Base-by-base conservation (phyloP, 768 basidiomycete genomes). In the Tulasnella sp. region DNA sequence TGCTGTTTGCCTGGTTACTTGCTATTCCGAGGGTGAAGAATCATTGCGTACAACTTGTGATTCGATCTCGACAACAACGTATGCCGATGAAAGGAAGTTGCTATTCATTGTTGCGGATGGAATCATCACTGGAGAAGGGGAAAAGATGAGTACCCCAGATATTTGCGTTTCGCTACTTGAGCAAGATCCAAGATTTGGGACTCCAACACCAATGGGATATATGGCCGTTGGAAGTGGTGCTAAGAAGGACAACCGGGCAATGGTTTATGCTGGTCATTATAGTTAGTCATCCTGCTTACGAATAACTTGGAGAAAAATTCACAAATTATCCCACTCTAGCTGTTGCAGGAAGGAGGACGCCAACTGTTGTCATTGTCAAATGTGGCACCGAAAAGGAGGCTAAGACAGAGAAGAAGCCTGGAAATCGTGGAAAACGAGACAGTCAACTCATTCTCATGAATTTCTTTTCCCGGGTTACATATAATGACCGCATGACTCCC, bases 181-280 rank as follows among this genome's bases (percentile, higher is more conserved):
- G 58, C 85, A 86, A 3, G 95, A 99, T 65, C 83, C 87, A 22
- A 75, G 95, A 12, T 99, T 98, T 61, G 95, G 93, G 22, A 90
- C 95, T 60, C 95, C 95, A 2, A 78, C 78, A 39, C 89, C 93
- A 3, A 93, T 98, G 92, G 80, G 75, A 56, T 99, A 96, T 62
- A 67, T 74, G 50, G 86, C 95, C 2, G 89, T 99, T 25, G 95
- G 90, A 2, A 77, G 82, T 7, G 93, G 95, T 2, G 67, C 78
- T 16, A 96, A 98, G 70, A 75, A 73, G 47, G 81, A 91, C 62
- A 99, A 99, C 60, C 75, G 90, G 48, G 93, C 93, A 5, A 87
- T 95, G 87, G 86, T 98, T 16, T 98, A 99, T 70, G 95, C 95
- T 45, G 95, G 95, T n/a, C 93, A 99, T 70, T 96, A 98, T 66